Evolutionary conservation across 2,329 filamentous ascomycete species (phyloP).

Genomic region (Ustilaginoidea virens): DNA sequence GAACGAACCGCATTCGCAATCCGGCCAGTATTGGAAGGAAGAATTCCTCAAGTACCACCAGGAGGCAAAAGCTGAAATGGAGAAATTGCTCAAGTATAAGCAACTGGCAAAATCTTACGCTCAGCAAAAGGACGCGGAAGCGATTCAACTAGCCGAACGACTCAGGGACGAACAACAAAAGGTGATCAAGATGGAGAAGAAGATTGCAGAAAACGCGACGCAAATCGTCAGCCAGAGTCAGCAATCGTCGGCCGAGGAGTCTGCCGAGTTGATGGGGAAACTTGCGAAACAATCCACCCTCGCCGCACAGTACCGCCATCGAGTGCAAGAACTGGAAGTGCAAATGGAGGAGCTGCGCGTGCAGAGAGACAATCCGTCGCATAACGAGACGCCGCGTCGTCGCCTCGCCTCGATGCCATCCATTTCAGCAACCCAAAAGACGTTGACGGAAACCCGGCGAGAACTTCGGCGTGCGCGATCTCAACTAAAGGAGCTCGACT

Average conservation of each 20-base stretch:
- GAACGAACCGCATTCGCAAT: conserved; percentile 58
- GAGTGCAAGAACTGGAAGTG: conserved; percentile 42
- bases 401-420: conserved; percentile 19
- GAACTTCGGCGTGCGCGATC: conserved; percentile 39
- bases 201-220: conserved; percentile 42
- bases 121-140: conserved; percentile 60
- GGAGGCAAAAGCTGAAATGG: conserved; percentile 58
- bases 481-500: conserved; percentile 35
- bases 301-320: conserved; percentile 40
- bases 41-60: conserved; percentile 61
- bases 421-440: conserved; percentile 35
- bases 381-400: conserved; percentile 16
- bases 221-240: conserved; percentile 28
- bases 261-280: conserved; percentile 33
- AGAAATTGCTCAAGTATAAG: conserved; percentile 66
- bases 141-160: conserved; percentile 46
- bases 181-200: conserved; percentile 47
- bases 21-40: conserved; percentile 66
- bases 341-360: conserved; percentile 26
- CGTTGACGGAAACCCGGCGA: conserved; percentile 34
- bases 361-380: conserved; percentile 19
- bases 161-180: conserved; percentile 54
- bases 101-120: conserved; percentile 66
- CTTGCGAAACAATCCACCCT: conserved; percentile 42
- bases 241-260: conserved; percentile 24